Base-by-base conservation (phyloP, 2,329 filamentous ascomycete species). In the Diaporthe australafricana region DNA sequence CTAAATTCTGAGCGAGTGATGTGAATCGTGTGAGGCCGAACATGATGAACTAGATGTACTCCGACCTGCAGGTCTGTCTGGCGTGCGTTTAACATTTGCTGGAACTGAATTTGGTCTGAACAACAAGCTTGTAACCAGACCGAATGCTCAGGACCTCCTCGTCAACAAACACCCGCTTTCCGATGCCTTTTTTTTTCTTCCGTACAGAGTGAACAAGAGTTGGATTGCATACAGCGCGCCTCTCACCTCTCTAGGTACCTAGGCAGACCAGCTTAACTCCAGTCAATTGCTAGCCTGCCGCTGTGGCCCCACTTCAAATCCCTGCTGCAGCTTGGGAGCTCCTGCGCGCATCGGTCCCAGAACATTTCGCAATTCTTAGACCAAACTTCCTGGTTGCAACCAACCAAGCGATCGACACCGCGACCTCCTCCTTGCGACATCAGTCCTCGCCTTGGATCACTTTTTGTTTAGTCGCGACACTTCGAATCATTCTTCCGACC, bases 241-340 rank as follows among this genome's bases (percentile, higher is more conserved):
- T n/a, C n/a, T n/a, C n/a, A n/a, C n/a, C n/a, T n/a, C n/a, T n/a
- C n/a, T n/a, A n/a, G n/a, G n/a, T n/a, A n/a, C n/a, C n/a, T n/a
- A n/a, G n/a, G n/a, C n/a, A n/a, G n/a, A n/a, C n/a, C n/a, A n/a
- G n/a, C n/a, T n/a, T n/a, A n/a, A n/a, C n/a, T n/a, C n/a, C n/a
- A n/a, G n/a, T n/a, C n/a, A n/a, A n/a, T n/a, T n/a, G n/a, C 57
- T 65, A 65, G 60, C 60, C 30, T 65, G 60, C 60, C 57, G 60
- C n/a, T 22, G 20, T 17, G n/a, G 60, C 42, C 45, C 60, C 60
- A 65, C 60, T 30, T 32, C 17, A 35, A 65, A 65, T 45, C 60
- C 60, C 48, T 65, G 60, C 60, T 65, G 45, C 60, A 65, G 60
- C 42, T 50, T 50, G 20, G 30, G 48, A 63, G 60, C 60, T 63